Conservation (phyloP, 352 stramenopile species). For the Phytophthora tentaculata region DNA sequence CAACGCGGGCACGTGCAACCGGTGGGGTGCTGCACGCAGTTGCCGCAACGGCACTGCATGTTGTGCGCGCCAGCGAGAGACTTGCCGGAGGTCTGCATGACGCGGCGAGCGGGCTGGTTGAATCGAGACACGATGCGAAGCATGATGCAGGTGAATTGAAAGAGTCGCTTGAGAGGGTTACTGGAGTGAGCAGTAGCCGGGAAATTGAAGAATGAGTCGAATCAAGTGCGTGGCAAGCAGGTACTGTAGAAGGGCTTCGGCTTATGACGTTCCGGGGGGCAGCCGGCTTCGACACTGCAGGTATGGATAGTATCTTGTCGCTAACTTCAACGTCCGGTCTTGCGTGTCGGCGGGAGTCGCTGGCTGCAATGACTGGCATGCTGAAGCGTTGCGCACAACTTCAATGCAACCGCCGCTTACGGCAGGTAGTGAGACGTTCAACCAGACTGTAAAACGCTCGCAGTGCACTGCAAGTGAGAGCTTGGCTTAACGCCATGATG, state of each 20-base stretch:
- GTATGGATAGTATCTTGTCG: conserved; percentile 25
- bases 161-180: conserved; percentile 21
- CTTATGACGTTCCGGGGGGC: conserved; percentile 5
- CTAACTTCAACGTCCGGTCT: conserved; percentile 23
- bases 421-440: conserved; percentile 26
- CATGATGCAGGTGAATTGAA: conserved; percentile 25
- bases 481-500: conserved; percentile 28
- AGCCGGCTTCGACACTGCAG: conserved; percentile 15
- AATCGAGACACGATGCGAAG: conserved; percentile 42
- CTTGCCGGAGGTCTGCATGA: conserved; percentile 18
- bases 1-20: conserved; percentile 33
- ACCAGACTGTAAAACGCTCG: conserved; percentile 17
- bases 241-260: background rate
- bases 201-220: conserved; percentile 31
- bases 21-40: conserved; percentile 36
- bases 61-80: conserved; percentile 30
- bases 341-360: conserved; percentile 26
- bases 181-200: conserved; percentile 27
- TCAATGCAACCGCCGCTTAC: conserved; percentile 17
- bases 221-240: conserved; percentile 22
- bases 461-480: background rate
- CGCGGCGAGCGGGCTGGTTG: conserved; percentile 33
- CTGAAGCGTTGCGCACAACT: conserved; percentile 18
- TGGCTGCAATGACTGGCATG: conserved; percentile 1
- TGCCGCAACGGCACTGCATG: conserved; percentile 40